Evolutionary conservation across 2,329 filamentous ascomycete species (phyloP), one percentile per base, ranked within the genome.

Genomic region (Sphaerulina vaccinii): DNA sequence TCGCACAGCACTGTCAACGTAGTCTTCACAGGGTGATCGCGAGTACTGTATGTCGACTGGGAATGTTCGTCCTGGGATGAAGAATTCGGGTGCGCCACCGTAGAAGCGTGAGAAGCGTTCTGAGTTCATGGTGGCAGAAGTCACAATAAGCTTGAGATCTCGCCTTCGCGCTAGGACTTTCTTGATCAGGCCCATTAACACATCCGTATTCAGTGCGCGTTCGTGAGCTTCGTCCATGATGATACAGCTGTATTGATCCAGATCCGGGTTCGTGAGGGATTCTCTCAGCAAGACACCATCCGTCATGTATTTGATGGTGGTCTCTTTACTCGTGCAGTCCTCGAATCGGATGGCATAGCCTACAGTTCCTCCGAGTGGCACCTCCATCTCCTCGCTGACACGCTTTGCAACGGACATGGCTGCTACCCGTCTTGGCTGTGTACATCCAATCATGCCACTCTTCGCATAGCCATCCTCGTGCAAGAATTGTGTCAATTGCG

Each of bases 201-300:
- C 92, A 70, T 99, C 93, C 0, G 93, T 99, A 66, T 99, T 97
- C 43, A 99, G 74, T 1, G 93, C 92, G 69, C 93, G 83, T 71
- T 99, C 93, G 79, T 99, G 93, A 3, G 93, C 95, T 75, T 99
- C 93, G 68, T 99, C 93, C 93, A 99, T 99, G 71, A 99, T 99
- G 64, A 99, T 90, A 68, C 91, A 96, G 11, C 92, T 96, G 69
- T 99, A 99, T 59, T 89, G 88, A 70, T 97, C 93, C 39, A 99
- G 78, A 68, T 99, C 92, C 5, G 87, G 83, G 70, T 97, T 92
- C 54, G 90, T 91, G 9, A 99, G 78, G 5, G 90, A 96, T 66
- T 99, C 95, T 73, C 93, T 83, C 24, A 99, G 80, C 38, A 99
- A 75, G 18, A 99, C 89, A 75, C 93, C 93, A 65, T 99, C 95